These are phyloP conservation scores for Trichoderma oligosporum DNA, from an alignment of 2,329 filamentous ascomycete species.

Conservation along the genomic window DNA sequence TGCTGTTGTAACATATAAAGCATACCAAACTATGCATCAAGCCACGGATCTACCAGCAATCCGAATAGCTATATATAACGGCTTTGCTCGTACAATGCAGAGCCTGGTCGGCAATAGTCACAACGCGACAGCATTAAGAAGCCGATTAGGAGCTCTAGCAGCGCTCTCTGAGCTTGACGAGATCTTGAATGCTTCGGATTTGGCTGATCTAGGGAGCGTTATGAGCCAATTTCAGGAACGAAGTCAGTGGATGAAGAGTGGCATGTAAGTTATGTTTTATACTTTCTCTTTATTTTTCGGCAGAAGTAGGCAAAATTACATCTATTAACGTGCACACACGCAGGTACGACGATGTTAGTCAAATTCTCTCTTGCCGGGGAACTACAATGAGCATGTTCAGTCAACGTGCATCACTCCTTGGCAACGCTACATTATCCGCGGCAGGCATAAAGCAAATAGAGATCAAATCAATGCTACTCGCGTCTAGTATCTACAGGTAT, in stretches of 20 bases:
- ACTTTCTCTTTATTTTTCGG: too few relatives aligned
- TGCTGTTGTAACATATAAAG: slow-evolving; percentile 69
- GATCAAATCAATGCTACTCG: slow-evolving; percentile 70
- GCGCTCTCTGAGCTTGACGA: slow-evolving; percentile 80
- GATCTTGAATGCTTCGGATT: slow-evolving; percentile 58
- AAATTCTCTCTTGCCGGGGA: slow-evolving; percentile 77
- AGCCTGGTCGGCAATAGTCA: slow-evolving; percentile 48
- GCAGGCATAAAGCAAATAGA: slow-evolving; percentile 67
- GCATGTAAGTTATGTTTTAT: slow-evolving; percentile 65
- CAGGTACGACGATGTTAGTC: slow-evolving; percentile 72
- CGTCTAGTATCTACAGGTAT: slow-evolving; percentile 70
- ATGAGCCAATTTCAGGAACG: slow-evolving; percentile 63
- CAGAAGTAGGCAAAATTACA: slow-evolving; percentile 4
- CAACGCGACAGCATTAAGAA: slow-evolving; percentile 50
- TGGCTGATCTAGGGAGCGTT: slow-evolving; percentile 57
- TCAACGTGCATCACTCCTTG: slow-evolving; percentile 61
- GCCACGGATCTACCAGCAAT: slow-evolving; percentile 55
- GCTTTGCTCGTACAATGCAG: slow-evolving; percentile 58
- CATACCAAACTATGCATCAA: slow-evolving; percentile 73
- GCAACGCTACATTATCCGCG: slow-evolving; percentile 56
- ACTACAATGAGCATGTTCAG: slow-evolving; percentile 78
- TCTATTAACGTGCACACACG: background rate
- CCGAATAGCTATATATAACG: slow-evolving; percentile 57
- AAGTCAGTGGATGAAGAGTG: slow-evolving; percentile 75
- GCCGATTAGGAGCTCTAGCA: slow-evolving; percentile 60